Conservation (phyloP, 441 rosid species). For the Caryocar brasiliense region DNA sequence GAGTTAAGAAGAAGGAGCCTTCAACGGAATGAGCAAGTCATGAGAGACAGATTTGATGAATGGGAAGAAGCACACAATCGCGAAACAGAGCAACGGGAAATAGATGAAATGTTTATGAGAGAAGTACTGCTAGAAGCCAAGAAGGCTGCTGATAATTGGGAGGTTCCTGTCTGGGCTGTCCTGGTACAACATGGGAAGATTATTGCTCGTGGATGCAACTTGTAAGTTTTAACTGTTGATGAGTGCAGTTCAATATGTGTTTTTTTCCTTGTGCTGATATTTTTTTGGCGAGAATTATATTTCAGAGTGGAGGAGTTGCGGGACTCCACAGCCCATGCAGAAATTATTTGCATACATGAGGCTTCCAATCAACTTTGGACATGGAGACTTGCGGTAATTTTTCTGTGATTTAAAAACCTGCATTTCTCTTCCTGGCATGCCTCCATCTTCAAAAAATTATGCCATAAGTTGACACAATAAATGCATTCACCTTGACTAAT, state of each 20-base stretch:
- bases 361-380: slow-evolving; percentile 64
- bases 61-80: slow-evolving; percentile 88
- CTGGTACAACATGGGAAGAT: slow-evolving; percentile 84
- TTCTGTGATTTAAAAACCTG: slow-evolving; percentile 1
- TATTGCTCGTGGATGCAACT: slow-evolving; percentile 82
- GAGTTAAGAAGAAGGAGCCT: slow-evolving; percentile 53
- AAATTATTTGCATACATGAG: slow-evolving; percentile 88
- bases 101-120: slow-evolving; percentile 87
- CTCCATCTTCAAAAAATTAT: too few species aligned
- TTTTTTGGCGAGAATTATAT: slow-evolving; percentile 13
- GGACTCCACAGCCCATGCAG: slow-evolving; percentile 97
- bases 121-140: slow-evolving; percentile 90
- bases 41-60: slow-evolving; percentile 74
- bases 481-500: background rate
- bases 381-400: slow-evolving; percentile 85
- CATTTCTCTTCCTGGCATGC: too few species aligned
- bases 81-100: slow-evolving; percentile 59
- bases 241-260: slow-evolving; percentile 3
- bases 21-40: slow-evolving; percentile 60
- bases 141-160: slow-evolving; percentile 95
- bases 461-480: too few species aligned
- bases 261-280: slow-evolving; percentile 7
- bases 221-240: slow-evolving; percentile 44
- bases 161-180: slow-evolving; percentile 96
- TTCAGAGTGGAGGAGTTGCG: slow-evolving; percentile 89